Evolutionary conservation across 73 alveolate genomes (phyloP), one percentile per base, ranked within the genome.

Genomic region (Symbiodinium natans): DNA sequence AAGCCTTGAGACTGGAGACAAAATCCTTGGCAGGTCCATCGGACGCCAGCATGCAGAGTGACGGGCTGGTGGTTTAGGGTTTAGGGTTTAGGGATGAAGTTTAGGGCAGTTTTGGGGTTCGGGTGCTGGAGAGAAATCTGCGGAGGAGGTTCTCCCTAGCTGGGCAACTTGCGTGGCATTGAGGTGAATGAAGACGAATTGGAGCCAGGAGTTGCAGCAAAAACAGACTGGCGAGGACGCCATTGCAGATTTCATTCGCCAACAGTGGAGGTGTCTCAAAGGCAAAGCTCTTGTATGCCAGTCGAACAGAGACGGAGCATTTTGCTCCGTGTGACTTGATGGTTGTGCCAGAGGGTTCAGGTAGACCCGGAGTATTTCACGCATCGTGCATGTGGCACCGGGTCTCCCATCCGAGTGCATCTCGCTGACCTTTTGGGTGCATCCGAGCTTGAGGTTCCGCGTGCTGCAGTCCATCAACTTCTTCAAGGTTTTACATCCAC

Each of bases 321-420:
- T 89, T 89, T 89, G 86, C 86, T 41, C 95, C 95, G 25, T 89
- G 63, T 31, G 95, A 89, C 34, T 71, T 89, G 41, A 74, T 89
- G 15, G 95, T 89, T 23, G 95, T 89, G 87, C 95, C 95, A 3
- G 87, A 89, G 43, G 86, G 63, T n/a, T 83, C 75, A 89, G 92
- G 95, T 89, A 31, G 38, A 89, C 25, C 86, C 95, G 5, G 95
- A 89, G 86, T 89, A 89, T 75, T 89, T 89, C 73, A 89, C 95
- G 95, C 86, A 63, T 89, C 8, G 95, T 89, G 87, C 95, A 63
- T 41, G 86, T 89, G 9, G 85, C 75, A 27, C 95, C 95, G 41
- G 95, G 95, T 46, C 95, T 29, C 36, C 77, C 63, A 43, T 59
- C 95, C 15, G 95, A 89, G 39, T 89, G 86, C 95, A 89, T 89